Base-by-base conservation (phyloP, 2,329 filamentous ascomycete species). In the Raffaelea arxii region DNA sequence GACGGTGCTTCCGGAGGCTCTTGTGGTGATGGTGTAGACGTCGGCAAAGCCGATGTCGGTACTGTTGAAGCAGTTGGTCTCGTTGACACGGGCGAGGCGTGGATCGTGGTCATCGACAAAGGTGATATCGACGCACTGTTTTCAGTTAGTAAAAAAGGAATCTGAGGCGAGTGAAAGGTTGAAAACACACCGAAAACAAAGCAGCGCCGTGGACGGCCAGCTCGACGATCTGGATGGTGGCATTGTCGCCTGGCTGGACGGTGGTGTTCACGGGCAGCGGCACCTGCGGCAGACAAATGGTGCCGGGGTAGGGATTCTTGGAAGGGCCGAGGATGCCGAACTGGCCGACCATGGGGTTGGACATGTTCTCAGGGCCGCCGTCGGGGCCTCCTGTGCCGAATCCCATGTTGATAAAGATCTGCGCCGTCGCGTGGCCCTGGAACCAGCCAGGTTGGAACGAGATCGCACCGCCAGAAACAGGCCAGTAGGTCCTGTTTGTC, bases 381-480 rank as follows among this genome's bases (percentile, higher is more conserved):
- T 75, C 72, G 16, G 79, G 78, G 0, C 76, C 78, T 10, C 75
- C 72, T 27, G 75, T 87, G 53, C 86, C 88, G 54, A 90, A 80
- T 54, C 92, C 92, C 46, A 97, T 74, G 69, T 97, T 97, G 67
- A 97, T 71, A 68, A 94, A 95, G 61, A 95, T 75, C 56, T 88
- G 78, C 18, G 89, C 91, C 6, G 79, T 82, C 30, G 77, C 64
- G 63, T 97, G 92, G 53, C 92, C 92, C 49, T 82, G 80, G 71
- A 96, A 96, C 92, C 92, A 97, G 58, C 91, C 92, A 0, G 92
- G 92, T 61, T 97, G 91, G 58, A 96, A 75, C 43, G 88, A 77
- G 50, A 98, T 59, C n/a, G 89, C 88, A 51, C 92, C 92, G 55
- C 92, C 92, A 25, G 69, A 78, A 43, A 88, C 75, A 16, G 92